Base-by-base conservation (phyloP, 2,329 filamentous ascomycete genomes). In the Verticillium alfalfae region DNA sequence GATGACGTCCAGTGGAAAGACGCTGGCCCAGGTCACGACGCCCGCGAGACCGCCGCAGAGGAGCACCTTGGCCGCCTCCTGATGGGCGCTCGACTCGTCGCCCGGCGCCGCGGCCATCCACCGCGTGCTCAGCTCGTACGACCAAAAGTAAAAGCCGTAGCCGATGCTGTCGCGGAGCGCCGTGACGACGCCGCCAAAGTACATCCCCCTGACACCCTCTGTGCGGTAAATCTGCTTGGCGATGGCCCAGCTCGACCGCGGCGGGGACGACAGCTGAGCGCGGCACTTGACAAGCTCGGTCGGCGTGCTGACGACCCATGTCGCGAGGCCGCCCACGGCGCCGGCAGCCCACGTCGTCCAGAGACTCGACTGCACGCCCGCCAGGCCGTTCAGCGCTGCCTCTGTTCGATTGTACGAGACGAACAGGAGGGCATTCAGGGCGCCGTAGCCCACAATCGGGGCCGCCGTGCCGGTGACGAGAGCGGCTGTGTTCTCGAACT, bases 111-210 rank as follows among this genome's bases (percentile, higher is more conserved):
- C 76, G 18, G 78, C 78, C 73, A 87, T 79, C 60, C 80, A 78
- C 39, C 85, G 82, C 65, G 89, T 92, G 66, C 82, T 86, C 62
- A 93, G 78, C 74, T 96, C 91, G 71, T 97, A 98, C 1, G 90
- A 89, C 90, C 91, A 96, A 74, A 98, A 98, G 72, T 97, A 98
- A 74, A 97, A 97, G 0, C 93, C 94, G 76, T 97, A 98, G n/a
- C 94, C 94, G 61, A 97, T 84, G 62, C 89, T 89, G 75, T 98
- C 94, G 58, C 94, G 83, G 49, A 94, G 72, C 60, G 89, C 91
- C 0, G 94, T 98, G 16, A 97, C 86, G 0, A 78, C 80, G 22
- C 94, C 94, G 22, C 93, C 94, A 64, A 88, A 84, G 71, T 96
- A 97, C 26, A 97, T 75, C 0, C 93, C 93, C 45, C 82, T 80